phyloP scores from a whole-genome alignment of 805 yeast genomes.

The Yarrowia sp. region DNA sequence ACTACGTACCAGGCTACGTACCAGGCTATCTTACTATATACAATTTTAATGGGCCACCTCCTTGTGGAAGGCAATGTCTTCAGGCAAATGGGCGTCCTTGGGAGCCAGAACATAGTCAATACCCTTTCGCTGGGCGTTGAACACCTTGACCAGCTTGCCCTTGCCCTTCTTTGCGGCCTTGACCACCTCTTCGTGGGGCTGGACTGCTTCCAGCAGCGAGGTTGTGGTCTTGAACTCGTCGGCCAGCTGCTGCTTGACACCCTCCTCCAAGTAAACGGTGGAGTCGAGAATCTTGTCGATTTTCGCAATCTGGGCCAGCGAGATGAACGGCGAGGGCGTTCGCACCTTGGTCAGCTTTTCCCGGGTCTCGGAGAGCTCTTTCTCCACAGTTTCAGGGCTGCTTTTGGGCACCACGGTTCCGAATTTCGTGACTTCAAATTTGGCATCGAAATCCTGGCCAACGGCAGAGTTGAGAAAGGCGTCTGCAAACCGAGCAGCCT shows the following conservation, averaged over 20 bases:
- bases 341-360: constrained; percentile 15
- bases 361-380: background rate
- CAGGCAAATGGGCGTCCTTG: constrained; percentile 8
- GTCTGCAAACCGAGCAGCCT: constrained; percentile 15
- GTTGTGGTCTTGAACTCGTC: constrained; percentile 9
- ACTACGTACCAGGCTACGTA: too few relatives aligned
- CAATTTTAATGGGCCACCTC: constrained; percentile 22
- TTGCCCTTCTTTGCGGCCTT: constrained; percentile 22
- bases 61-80: constrained; percentile 18
- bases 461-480: constrained; percentile 1
- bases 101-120: constrained; percentile 22
- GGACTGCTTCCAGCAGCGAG: constrained; percentile 2
- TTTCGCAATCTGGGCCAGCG: background rate
- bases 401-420: constrained; percentile 1
- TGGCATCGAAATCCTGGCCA: background rate
- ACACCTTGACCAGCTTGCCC: constrained; percentile 23
- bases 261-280: background rate
- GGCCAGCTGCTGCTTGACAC: background rate
- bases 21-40: background rate
- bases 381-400: constrained; percentile 2
- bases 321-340: background rate
- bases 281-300: constrained; percentile 10
- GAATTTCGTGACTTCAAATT: background rate
- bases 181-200: constrained; percentile 22
- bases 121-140: constrained; percentile 17